A percentile compares a stretch with the other conserved stretches of the same genome.
Evolutionary conservation across 1,139 yeast genomes (phyloP).

Genomic region (Kodamaea anthophila): DNA sequence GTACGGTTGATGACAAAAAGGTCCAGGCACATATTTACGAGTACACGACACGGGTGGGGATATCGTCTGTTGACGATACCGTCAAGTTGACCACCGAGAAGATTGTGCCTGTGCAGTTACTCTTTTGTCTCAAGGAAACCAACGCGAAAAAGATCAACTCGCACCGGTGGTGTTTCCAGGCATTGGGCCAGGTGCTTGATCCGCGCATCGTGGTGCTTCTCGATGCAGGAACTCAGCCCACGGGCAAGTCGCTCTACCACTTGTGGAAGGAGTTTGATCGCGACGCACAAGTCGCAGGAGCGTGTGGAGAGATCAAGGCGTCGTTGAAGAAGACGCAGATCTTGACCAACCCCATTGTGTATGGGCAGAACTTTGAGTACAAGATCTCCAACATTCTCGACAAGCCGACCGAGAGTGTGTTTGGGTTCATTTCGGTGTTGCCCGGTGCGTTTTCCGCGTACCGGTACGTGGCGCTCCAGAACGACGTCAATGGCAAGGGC

Average conservation of each 20-base stretch:
- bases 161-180: slow-evolving; percentile 49
- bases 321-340: slow-evolving; percentile 34
- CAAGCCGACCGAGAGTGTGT: slow-evolving; percentile 42
- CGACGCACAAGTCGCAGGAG: slow-evolving; percentile 46
- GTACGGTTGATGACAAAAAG: slow-evolving; percentile 40
- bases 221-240: slow-evolving; percentile 46
- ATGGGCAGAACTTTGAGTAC: slow-evolving; percentile 45
- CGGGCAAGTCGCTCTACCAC: slow-evolving; percentile 41
- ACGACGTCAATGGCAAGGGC: slow-evolving; percentile 39
- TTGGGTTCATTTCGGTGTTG: slow-evolving; percentile 42
- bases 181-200: slow-evolving; percentile 39
- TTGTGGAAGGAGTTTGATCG: slow-evolving; percentile 45
- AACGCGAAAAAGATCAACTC: slow-evolving; percentile 45
- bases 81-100: slow-evolving; percentile 45
- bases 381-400: slow-evolving; percentile 42
- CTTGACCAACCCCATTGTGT: slow-evolving; percentile 40
- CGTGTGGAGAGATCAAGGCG: slow-evolving; percentile 47
- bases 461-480: slow-evolving; percentile 35
- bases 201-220: slow-evolving; percentile 39
- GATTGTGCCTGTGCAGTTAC: slow-evolving; percentile 43
- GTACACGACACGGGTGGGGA: slow-evolving; percentile 44
- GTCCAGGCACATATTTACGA: slow-evolving; percentile 45
- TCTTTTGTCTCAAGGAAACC: slow-evolving; percentile 42
- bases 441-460: slow-evolving; percentile 47
- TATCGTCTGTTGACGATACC: slow-evolving; percentile 40